Evolutionary conservation across 176 grass and related monocot genomes (phyloP).

Genomic region (Dendrocalamus sinicus): DNA sequence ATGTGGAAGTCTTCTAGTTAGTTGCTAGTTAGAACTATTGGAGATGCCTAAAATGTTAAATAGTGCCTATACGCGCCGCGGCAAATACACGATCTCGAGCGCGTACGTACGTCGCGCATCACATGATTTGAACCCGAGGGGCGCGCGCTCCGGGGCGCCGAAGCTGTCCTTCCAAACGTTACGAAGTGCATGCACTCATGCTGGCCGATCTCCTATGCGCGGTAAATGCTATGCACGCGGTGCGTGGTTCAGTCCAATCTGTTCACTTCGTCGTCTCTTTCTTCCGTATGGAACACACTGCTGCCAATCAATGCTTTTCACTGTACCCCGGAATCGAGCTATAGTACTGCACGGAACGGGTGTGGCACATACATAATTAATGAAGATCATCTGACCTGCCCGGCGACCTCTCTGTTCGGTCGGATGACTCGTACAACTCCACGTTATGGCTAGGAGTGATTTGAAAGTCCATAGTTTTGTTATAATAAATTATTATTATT

Average conservation of each 20-base stretch:
- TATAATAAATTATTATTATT: too few species aligned
- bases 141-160: not conserved
- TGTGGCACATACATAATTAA: constrained; percentile 3
- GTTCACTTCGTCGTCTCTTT: not conserved
- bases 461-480: too few species aligned
- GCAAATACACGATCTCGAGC: not conserved
- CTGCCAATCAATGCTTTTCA: not conserved
- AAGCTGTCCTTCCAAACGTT: not conserved
- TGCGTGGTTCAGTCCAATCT: constrained; percentile 12
- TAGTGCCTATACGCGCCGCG: not conserved
- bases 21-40: too few species aligned
- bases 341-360: not conserved
- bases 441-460: not conserved
- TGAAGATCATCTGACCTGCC: not conserved
- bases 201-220: not conserved
- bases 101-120: not conserved
- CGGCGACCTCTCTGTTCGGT: not conserved
- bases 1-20: too few species aligned
- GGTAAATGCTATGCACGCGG: not conserved
- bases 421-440: not conserved
- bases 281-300: not conserved
- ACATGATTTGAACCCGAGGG: not conserved
- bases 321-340: not conserved
- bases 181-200: not conserved
- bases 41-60: too few species aligned